Evolutionary conservation across 148 eudicot genomes (phyloP), one percentile per base, ranked within the genome.

Genomic region (Cornus florida): DNA sequence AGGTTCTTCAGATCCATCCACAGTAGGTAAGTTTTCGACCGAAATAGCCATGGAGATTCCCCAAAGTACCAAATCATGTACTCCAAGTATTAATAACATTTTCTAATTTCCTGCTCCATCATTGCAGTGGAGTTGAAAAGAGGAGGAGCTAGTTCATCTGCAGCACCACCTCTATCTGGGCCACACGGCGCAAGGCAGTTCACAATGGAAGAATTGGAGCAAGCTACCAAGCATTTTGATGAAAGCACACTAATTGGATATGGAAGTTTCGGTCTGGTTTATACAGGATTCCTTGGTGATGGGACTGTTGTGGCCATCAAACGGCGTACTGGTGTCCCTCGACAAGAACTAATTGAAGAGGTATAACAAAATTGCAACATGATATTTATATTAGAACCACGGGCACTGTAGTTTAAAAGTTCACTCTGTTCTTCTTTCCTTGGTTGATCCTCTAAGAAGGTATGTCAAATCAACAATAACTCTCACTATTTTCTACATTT

Each of bases 291-390:
- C 69, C 87, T 88, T 41, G 56, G 56, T 39, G 88, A 88, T 77
- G 91, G 91, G 19, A 83, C 80, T 70, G 43, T 88, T 10, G 88
- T 88, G 28, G 91, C 88, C n/a, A 82, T 86, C 74, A 88, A 88
- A 75, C 79, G 81, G 76, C 88, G 86, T 31, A 56, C 10, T 1
- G 88, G 85, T 46, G 65, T 56, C 70, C 85, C 82, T 33, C 62
- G 53, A 67, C 87, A 75, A 73, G 88, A 81, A 71, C 70, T 88
- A 64, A 46, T 38, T 16, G 82, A 86, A 71, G 87, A 88, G 87
- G 91, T 86, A 84, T 70, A 73, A 43, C 12, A 69, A 19, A 28
- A 14, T n/a, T 13, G 2, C 71, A 13, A 9, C 67, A 69, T 11
- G 13, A 28, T 57, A 4, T 57, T 5, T 53, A 0, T 6, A 20